Evolutionary conservation across 768 basidiomycete species (phyloP).

Genomic region (Dentipellis sp.): DNA sequence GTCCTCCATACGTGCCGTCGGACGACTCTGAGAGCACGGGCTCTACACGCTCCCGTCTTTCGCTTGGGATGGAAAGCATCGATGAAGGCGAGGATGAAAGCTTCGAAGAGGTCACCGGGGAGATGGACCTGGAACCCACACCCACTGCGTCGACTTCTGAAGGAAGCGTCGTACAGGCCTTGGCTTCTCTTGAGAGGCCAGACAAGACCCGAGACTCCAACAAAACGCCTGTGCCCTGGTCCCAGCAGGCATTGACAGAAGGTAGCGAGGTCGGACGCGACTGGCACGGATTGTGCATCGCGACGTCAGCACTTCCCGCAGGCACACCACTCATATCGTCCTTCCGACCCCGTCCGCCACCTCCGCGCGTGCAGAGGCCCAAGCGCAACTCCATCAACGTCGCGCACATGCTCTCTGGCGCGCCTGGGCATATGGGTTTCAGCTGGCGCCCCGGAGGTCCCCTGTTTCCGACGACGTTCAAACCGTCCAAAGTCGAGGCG

Average conservation of each 20-base stretch:
- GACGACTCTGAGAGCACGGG: background rate
- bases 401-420: conserved; percentile 15
- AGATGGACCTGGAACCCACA: background rate
- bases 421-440: conserved; percentile 14
- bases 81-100: conserved; percentile 10
- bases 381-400: conserved; percentile 10
- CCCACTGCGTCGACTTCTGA: conserved; percentile 4
- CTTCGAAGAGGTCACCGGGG: background rate
- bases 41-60: background rate
- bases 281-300: conserved; percentile 13
- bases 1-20: background rate
- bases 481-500: background rate
- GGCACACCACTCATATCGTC: conserved; percentile 10
- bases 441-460: conserved; percentile 15
- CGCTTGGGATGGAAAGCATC: conserved; percentile 14
- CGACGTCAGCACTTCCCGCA: conserved; percentile 10
- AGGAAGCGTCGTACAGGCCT: background rate
- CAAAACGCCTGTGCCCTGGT: background rate
- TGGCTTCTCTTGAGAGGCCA: background rate
- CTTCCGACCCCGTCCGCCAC: conserved; percentile 3
- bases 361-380: conserved; percentile 9
- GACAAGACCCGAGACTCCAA: background rate
- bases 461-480: conserved; percentile 14
- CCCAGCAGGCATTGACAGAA: background rate
- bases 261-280: background rate